Base-by-base conservation (phyloP, 2,329 filamentous ascomycete species). In the Curvularia sp. region DNA sequence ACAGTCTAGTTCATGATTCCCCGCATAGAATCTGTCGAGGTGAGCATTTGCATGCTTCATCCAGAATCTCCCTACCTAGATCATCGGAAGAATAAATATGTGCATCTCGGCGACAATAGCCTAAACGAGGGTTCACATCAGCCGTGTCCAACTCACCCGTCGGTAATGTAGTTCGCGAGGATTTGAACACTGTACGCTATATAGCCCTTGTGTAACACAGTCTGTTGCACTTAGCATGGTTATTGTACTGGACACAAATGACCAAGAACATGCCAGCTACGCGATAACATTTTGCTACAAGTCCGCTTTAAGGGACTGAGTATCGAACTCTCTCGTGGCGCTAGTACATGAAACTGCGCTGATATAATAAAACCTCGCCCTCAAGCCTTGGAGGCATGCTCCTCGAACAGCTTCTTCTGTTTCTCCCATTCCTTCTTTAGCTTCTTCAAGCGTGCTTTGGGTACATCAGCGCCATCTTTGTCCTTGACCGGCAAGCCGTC, bases 391-490 rank as follows among this genome's bases (percentile, higher is more conserved):
- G 23, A 9, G 23, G 9, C 7, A 53, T 70, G 59, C 63, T 76
- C 73, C 23, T 93, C 89, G 75, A 93, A 89, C 57, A 86, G 76
- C 83, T 94, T 96, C 83, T 93, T 95, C 81, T 97, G 94, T 74
- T 84, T 88, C 68, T 96, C 90, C 91, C 91, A 96, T 55, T 92
- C 89, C 82, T 97, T 97, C 79, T 83, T 88, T 67, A 97, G 77
- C 81, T 92, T 93, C 84, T 97, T 97, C 49, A 80, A 72, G 72
- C 87, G 86, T 59, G 85, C 90, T 82, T 97, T 97, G 4, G 91
- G 85, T 36, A 97, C 83, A 66, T 96, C 92, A 60, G 87, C 88
- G 0, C 92, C 93, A 30, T 91, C 87, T 61, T 86, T 87, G 74
- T 93, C 86, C 78, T 88, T 91, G 0, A 85, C 90, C 2, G 94